phyloP scores from a whole-genome alignment of 495 filamentous ascomycete species.

The Hypoxylon lienhwacheense region DNA sequence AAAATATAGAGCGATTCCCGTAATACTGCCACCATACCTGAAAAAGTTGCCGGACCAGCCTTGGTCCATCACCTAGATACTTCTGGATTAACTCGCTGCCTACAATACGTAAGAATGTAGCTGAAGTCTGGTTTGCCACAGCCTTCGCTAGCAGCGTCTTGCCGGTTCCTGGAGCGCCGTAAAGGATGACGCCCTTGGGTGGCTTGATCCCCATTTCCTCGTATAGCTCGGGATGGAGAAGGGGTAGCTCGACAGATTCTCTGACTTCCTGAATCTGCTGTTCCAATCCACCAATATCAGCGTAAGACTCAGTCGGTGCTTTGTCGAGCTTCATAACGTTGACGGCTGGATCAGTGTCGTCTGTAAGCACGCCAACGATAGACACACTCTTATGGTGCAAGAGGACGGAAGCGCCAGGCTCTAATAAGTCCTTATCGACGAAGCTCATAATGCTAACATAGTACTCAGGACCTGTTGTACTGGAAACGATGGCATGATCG shows the following conservation, averaged over 20 bases:
- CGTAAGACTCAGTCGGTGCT: conserved; percentile 96
- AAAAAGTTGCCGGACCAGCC: conserved; percentile 95
- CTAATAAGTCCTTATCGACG: conserved; percentile 97
- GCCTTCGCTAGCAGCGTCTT: conserved; percentile 98
- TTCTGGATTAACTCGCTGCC: conserved; percentile 99
- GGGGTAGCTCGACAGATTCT: conserved; percentile 92
- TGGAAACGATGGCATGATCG: conserved; percentile 98
- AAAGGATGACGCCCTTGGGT: conserved; percentile 98
- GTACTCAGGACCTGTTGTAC: conserved; percentile 96
- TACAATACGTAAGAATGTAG: conserved; percentile 97
- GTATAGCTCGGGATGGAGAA: conserved; percentile 96
- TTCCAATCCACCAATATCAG: conserved; percentile 96
- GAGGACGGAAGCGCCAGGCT: conserved; percentile 93
- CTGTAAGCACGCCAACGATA: conserved; percentile 95
- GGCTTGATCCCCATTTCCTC: conserved; percentile 99
- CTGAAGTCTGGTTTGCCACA: conserved; percentile 97
- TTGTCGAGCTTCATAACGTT: conserved; percentile 99
- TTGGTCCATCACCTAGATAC: conserved; percentile 94
- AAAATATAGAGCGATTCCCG: neutral
- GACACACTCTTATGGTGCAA: conserved; percentile 98
- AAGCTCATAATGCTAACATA: conserved; percentile 99
- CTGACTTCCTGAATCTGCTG: conserved; percentile 95
- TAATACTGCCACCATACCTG: conserved; percentile 53
- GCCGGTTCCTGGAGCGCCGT: conserved; percentile 94
- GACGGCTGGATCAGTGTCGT: conserved; percentile 93